Evolutionary conservation across 768 basidiomycete genomes (phyloP), one percentile per base, ranked within the genome.

Genomic region (Mycena floridula): DNA sequence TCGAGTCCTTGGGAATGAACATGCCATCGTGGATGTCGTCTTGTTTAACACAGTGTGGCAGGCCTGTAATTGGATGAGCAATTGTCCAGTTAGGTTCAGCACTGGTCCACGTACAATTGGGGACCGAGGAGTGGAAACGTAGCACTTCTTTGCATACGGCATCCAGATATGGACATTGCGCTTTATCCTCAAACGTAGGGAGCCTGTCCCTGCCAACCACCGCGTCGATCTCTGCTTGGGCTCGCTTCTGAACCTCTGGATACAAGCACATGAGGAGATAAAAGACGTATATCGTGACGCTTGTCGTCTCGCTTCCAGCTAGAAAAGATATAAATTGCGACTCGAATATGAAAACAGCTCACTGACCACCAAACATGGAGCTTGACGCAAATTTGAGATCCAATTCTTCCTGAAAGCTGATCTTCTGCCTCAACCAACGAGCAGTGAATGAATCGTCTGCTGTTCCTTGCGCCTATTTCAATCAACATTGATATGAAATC

Each of bases 391-490:
- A 16, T 32, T 32, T 32, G 28, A 32, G 9, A 16, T 32, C n/a
- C n/a, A 16, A 32, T 32, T 32, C 50, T 56, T 1, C 63, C 68
- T 47, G 50, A 54, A 40, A 40, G 22, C 52, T 68, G 62, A 55
- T 69, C 69, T 2, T 40, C 44, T 20, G 68, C 68, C 6, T 64
- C 67, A 12, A 68, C 68, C 42, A 69, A 52, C 66, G 68, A 67
- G n/a, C 57, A 57, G 6, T 68, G 66, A 40, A 69, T 53, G n/a
- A n/a, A n/a, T n/a, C n/a, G n/a, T n/a, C n/a, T n/a, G n/a, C n/a
- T n/a, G n/a, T n/a, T n/a, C n/a, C n/a, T n/a, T n/a, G n/a, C n/a
- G n/a, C n/a, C n/a, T n/a, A n/a, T n/a, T n/a, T n/a, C n/a, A n/a
- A n/a, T n/a, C n/a, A n/a, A n/a, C n/a, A n/a, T n/a, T n/a, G n/a